These are phyloP conservation scores for Picea sitchensis DNA, from an alignment of 75 land plant genomes.

Conservation along the genomic window DNA sequence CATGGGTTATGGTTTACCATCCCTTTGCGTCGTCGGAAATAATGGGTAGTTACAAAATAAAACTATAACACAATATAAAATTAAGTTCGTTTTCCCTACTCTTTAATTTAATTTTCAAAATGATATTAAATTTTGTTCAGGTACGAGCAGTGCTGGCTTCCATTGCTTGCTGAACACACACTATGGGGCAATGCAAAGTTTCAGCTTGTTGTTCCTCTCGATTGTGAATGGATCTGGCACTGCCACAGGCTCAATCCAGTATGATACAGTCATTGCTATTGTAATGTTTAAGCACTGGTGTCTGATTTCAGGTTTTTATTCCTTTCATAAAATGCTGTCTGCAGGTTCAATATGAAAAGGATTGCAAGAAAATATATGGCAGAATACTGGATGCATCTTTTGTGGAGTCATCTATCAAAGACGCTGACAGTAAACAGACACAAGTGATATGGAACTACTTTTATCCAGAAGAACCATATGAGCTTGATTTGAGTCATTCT, in stretches of 20 bases:
- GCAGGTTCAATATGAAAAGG: conserved; percentile 74
- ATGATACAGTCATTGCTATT: conserved; percentile 6
- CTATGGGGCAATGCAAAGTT: conserved; percentile 21
- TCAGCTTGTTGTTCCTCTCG: conserved; percentile 80
- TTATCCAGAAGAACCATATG: conserved; percentile 74
- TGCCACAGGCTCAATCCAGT: conserved; percentile 98
- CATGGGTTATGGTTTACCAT: no score
- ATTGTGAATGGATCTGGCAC: conserved; percentile 99
- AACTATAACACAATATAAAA: no score
- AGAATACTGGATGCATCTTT: conserved; percentile 48
- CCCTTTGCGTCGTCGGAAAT: no score
- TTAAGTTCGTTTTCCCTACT: no score
- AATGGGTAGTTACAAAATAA: no score
- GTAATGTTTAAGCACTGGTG: conserved; percentile 39
- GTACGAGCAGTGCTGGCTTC: conserved; percentile 89
- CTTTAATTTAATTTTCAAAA: no score
- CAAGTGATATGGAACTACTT: conserved; percentile 47
- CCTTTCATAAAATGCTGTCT: neutral
- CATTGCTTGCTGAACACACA: conserved; percentile 61
- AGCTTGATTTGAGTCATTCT: conserved; percentile 26
- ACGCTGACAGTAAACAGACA: conserved; percentile 27
- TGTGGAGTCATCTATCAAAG: conserved; percentile 35
- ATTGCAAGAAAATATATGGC: conserved; percentile 71
- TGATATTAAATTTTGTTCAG: conserved; percentile 16
- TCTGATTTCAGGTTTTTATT: conserved; percentile 2